Evolutionary conservation across 2,329 filamentous ascomycete genomes (phyloP), one percentile per base, ranked within the genome.

Genomic region (Xylariaceae sp.): DNA sequence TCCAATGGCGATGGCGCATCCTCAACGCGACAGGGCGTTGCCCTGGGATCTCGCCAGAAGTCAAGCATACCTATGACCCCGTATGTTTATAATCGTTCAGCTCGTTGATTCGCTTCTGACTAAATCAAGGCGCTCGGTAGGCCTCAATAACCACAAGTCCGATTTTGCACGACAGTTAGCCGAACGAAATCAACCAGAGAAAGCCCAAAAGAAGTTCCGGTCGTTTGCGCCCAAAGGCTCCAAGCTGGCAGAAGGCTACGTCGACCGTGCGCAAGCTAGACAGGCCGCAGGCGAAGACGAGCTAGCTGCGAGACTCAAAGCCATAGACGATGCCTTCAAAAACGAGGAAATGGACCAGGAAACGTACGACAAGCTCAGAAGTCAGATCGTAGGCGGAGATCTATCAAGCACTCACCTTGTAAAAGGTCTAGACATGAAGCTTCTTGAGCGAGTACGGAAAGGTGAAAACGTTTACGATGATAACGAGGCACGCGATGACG

Each of bases 11-110:
- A 82, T 78, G 80, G 77, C 63, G 71, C 77, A 53, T 78, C 82
- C 11, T 69, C 67, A 56, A 64, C 65, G 67, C 67, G 63, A 64
- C 66, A 56, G 68, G 76, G 80, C 51, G 76, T 77, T 53, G 75
- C 84, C 3, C 80, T 96, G 58, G 92, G 92, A 18, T 94, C 90
- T 59, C 84, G 88, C 69, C 86, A 89, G 75, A 85, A 86, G 66
- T 83, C 89, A 39, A 93, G 84, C 74, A 93, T 96, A 62, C 91
- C 91, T 58, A 97, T 97, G 93, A 97, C 93, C 52, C 93, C 93
- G 88, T 92, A 81, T 69, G 86, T 79, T 35, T 37, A 34, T 50
- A 45, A 15, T 1, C 50, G 11, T 48, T n/a, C 39, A 8, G 47
- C 55, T 55, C 23, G 57, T 10, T 2, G 51, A 54, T 54, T 58